These are phyloP conservation scores for Auriscalpium orientale DNA, from an alignment of 768 basidiomycete genomes.

Conservation along the genomic window DNA sequence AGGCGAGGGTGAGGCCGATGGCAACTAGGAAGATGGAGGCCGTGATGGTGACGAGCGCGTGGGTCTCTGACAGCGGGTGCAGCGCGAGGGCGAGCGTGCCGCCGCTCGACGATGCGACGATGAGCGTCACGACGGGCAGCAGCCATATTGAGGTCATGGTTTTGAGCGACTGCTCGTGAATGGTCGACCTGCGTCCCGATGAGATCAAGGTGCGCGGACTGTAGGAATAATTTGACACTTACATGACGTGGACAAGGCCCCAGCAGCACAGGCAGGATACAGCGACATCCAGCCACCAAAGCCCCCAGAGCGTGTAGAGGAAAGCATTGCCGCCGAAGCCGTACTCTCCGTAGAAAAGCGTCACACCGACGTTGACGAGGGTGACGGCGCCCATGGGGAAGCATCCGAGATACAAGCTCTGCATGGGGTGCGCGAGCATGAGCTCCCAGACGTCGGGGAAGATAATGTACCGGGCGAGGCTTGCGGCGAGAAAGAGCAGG, in stretches of 20 bases:
- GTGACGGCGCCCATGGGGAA: slow-evolving; percentile 58
- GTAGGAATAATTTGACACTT: slow-evolving; percentile 16
- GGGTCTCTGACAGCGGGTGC: slow-evolving; percentile 31
- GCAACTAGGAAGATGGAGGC: slow-evolving; percentile 48
- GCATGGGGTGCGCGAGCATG: slow-evolving; percentile 43
- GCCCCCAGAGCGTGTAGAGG: slow-evolving; percentile 47
- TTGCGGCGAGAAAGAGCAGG: slow-evolving; percentile 37
- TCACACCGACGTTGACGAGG: slow-evolving; percentile 43
- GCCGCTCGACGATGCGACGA: slow-evolving; percentile 65
- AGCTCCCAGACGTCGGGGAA: slow-evolving; percentile 43
- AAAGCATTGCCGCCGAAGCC: slow-evolving; percentile 44
- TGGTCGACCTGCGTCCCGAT: neutral
- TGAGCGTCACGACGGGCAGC: slow-evolving; percentile 66
- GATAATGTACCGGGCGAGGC: slow-evolving; percentile 41
- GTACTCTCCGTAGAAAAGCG: slow-evolving; percentile 36
- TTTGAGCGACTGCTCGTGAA: slow-evolving; percentile 47
- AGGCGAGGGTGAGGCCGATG: slow-evolving; percentile 48
- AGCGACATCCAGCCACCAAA: slow-evolving; percentile 64
- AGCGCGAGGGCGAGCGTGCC: slow-evolving; percentile 49
- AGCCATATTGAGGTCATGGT: slow-evolving; percentile 61
- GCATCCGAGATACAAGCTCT: slow-evolving; percentile 41
- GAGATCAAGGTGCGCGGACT: neutral
- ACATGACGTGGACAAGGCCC: slow-evolving; percentile 63
- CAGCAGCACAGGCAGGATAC: slow-evolving; percentile 54
- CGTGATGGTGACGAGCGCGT: slow-evolving; percentile 49